Base-by-base conservation (phyloP, 192 early-diverging fungal genomes). In the Podila verticillata region DNA sequence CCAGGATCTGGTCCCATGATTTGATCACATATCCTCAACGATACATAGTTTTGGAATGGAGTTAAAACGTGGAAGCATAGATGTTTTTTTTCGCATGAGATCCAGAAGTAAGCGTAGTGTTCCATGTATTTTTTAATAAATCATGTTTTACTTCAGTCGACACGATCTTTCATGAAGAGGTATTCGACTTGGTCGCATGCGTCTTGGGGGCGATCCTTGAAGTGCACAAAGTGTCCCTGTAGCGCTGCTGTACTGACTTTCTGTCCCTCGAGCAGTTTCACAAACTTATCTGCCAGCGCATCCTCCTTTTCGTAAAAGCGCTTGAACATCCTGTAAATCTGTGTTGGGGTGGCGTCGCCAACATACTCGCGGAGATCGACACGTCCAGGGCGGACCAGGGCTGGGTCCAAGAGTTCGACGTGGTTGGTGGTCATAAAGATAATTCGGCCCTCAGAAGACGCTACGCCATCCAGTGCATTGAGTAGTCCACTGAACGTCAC, bases 181-280 rank as follows among this genome's bases (percentile, higher is more conserved):
- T 72, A 72, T 20, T 20, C 51, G 0, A 80, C 83, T 68, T 87
- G 75, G 4, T 88, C 84, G n/a, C 96, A 81, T 2, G 95, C 95
- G 15, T 75, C 84, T 54, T 88, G 65, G 1, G 97, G 91, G 64
- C 87, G 83, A 71, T 96, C 92, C 59, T 96, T 93, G 61, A 90
- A 89, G 39, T 92, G 83, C 10, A 97, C 95, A 91, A 99, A 99
- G 84, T 99, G 98, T 5, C 98, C 98, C 84, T 99, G 98, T 35
- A 99, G 75, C 68, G 88, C 88, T 0, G 96, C 96, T 7, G 96
- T 95, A 81, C 95, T 96, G 35, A 95, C 87, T 6, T 73, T 66
- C 47, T 87, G 81, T 34, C 85, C 86, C 26, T 75, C 68, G 15
- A 91, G 63, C 28, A 65, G 78, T 3, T 82, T 60, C 2, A 93